phyloP scores from a whole-genome alignment of 352 stramenopile genomes.

The Phytopythium litorale region DNA sequence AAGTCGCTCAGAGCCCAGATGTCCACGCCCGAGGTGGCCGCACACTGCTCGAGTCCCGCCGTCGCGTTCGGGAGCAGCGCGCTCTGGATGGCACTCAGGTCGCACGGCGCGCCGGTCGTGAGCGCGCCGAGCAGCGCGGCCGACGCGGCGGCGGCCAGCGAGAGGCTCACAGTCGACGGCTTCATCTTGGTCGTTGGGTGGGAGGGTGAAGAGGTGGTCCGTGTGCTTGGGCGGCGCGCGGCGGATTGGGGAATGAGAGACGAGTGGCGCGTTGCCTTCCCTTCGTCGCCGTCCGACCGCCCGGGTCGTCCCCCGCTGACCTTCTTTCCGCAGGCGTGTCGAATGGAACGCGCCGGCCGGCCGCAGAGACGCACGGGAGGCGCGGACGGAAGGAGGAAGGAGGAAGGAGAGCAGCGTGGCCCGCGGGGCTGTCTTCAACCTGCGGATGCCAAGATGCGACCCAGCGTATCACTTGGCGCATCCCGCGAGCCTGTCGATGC shows the following conservation, averaged over 20 bases:
- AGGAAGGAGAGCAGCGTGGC: too few relatives aligned
- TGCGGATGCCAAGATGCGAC: too few relatives aligned
- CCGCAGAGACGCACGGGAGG: too few relatives aligned
- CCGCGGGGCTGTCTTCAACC: too few relatives aligned
- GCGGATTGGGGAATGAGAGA: constrained; percentile 3
- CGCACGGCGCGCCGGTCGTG: constrained; percentile 17
- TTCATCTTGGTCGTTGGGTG: neutral
- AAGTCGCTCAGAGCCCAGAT: constrained; percentile 36
- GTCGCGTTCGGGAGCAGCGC: constrained; percentile 52
- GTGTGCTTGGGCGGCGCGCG: neutral
- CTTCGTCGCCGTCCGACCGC: neutral
- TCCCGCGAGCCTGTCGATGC: too few relatives aligned
- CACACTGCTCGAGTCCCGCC: constrained; percentile 24
- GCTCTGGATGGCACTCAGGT: constrained; percentile 44
- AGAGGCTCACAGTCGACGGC: neutral
- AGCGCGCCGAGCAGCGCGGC: neutral
- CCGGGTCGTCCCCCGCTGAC: too few relatives aligned
- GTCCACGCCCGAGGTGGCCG: constrained; percentile 34
- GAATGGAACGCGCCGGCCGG: too few relatives aligned
- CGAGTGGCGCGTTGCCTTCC: too few relatives aligned
- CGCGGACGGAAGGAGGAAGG: too few relatives aligned
- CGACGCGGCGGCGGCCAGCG: neutral
- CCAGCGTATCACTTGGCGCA: too few relatives aligned
- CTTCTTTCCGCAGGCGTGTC: too few relatives aligned
- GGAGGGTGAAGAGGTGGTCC: too few relatives aligned